Percentiles rank a stretch among this genome's conserved stretches.
Conservation (phyloP, 805 yeast species). For the Kodamaea neixiangensis region DNA sequence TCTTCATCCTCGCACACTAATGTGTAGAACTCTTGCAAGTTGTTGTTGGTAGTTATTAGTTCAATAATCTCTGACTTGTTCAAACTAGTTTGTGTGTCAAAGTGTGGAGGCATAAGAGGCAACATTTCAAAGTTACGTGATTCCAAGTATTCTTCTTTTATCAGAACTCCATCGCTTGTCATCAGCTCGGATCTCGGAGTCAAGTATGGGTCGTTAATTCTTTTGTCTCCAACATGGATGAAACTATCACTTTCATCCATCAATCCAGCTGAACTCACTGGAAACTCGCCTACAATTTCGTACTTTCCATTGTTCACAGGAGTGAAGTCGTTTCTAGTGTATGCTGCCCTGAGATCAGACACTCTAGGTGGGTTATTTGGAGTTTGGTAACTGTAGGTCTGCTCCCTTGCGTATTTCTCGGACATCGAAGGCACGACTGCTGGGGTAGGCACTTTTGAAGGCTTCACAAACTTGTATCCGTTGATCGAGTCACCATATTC, state of each 20-base stretch:
- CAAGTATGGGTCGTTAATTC: slow-evolving; percentile 37
- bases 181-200: slow-evolving; percentile 7
- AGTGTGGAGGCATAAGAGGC: slow-evolving; percentile 15
- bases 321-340: slow-evolving; percentile 13
- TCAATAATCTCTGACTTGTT: slow-evolving; percentile 14
- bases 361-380: slow-evolving; percentile 15
- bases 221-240: slow-evolving; percentile 38
- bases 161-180: background rate
- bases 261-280: slow-evolving; percentile 30
- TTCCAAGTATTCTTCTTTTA: slow-evolving; percentile 11
- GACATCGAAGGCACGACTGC: background rate
- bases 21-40: slow-evolving; percentile 30
- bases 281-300: slow-evolving; percentile 34
- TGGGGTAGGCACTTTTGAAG: slow-evolving; percentile 17
- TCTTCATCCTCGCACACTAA: slow-evolving; percentile 19
- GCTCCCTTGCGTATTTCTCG: background rate
- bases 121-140: slow-evolving; percentile 6
- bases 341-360: slow-evolving; percentile 12
- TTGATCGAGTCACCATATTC: slow-evolving; percentile 41
- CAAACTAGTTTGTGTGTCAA: slow-evolving; percentile 10
- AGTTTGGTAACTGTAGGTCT: slow-evolving; percentile 19
- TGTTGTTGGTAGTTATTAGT: slow-evolving; percentile 22
- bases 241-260: slow-evolving; percentile 36
- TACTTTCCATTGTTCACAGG: slow-evolving; percentile 16
- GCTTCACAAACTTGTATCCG: slow-evolving; percentile 47